Evolutionary conservation across 1,284 basidiomycete species (phyloP), one percentile per base, ranked within the genome.

Genomic region (Puccinia novopanici): DNA sequence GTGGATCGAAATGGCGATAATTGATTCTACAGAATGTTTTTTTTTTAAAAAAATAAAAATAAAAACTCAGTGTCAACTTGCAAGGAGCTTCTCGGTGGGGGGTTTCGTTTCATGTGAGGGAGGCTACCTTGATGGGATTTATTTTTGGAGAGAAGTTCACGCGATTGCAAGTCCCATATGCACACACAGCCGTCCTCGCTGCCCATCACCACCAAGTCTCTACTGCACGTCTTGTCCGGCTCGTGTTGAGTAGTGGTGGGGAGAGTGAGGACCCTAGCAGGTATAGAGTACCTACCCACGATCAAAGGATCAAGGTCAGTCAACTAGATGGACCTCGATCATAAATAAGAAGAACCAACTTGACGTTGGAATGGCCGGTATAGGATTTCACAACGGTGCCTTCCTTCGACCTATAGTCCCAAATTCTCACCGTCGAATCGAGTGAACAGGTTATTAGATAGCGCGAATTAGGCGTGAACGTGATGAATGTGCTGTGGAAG

Each of bases 341-440:
- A 42, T 12, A 12, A 10, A 61, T 6, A 48, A 70, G 57, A 52
- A 34, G 37, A n/a, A n/a, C n/a, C n/a, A n/a, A 94, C 50, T 92
- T 93, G 54, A 90, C 88, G 85, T 95, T 95, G 6, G 87, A 88
- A 84, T 96, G 94, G 0, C 92, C 93, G 0, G 88, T 90, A 84
- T 95, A 95, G 2, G 95, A 96, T 87, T 98, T 98, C 67, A 98
- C 90, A 82, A 80, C 68, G 10, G 77, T 80, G 2, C 94, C 93
- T 82, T 92, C 91, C 15, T 92, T 92, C n/a, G 91, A 92, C 82
- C 94, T 92, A 82, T 93, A 93, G 85, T 96, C 93, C 95, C 97
- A 98, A 30, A 99, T 87, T 0, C 97, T 90, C 78, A 98, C 91
- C 0, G 92, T 93, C 8, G 92, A 95, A 85, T 98, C 95, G 84